Evolutionary conservation across 148 eudicot genomes (phyloP).

Genomic region (Rhododendron griersonianum): DNA sequence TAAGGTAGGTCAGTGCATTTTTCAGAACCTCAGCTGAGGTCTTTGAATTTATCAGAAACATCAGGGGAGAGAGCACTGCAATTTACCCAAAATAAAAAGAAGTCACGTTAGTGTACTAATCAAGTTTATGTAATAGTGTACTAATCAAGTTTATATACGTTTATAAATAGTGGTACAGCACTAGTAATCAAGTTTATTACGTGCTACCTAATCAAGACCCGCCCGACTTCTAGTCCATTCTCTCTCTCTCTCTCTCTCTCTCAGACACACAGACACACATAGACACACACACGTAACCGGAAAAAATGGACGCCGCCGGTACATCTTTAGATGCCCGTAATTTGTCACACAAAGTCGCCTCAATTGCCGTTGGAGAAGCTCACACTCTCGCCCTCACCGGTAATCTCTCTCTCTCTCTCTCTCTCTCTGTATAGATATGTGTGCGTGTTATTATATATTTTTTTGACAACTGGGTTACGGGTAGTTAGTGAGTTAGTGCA

Average conservation of each 20-base stretch:
- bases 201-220: neutral
- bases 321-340: conserved; percentile 9
- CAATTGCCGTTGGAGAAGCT: conserved; percentile 77
- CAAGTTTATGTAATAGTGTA: neutral
- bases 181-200: neutral
- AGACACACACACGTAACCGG: neutral
- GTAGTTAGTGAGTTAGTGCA: no score
- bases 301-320: conserved; percentile 17
- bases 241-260: neutral
- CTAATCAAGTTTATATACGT: neutral
- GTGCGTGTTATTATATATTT: neutral
- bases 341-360: conserved; percentile 31
- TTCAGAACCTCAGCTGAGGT: neutral
- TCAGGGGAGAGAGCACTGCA: neutral
- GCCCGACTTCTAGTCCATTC: neutral
- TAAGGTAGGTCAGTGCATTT: neutral
- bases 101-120: neutral
- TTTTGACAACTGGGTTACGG: no score
- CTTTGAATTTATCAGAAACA: neutral
- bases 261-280: neutral
- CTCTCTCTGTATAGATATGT: no score
- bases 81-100: neutral
- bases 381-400: conserved; percentile 80
- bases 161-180: neutral
- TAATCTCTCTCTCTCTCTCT: neutral